Evolutionary conservation across 257 asterid genomes (phyloP).

Genomic region (Jacaranda copaia): DNA sequence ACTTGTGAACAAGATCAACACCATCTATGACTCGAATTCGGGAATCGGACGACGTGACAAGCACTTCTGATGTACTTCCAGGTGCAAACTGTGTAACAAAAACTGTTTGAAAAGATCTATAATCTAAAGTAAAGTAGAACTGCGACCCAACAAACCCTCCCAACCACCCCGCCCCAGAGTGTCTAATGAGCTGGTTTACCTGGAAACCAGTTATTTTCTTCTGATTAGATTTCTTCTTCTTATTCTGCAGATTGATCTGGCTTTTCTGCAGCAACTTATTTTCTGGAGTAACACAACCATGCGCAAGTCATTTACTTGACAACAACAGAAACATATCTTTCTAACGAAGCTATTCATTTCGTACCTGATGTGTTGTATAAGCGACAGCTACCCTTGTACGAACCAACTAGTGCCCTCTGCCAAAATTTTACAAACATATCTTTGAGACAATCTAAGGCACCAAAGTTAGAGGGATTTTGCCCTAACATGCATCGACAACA

Average conservation of each 20-base stretch:
- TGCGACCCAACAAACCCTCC: background rate
- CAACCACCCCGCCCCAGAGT: background rate
- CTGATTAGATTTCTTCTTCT: constrained; percentile 90
- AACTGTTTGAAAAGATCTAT: constrained; percentile 29
- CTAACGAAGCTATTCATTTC: constrained; percentile 23
- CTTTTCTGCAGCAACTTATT: constrained; percentile 78
- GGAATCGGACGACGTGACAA: constrained; percentile 95
- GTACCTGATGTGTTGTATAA: constrained; percentile 83
- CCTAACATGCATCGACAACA: constrained; percentile 33
- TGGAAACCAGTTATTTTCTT: constrained; percentile 99
- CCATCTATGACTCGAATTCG: constrained; percentile 89
- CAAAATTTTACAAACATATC: constrained; percentile 38
- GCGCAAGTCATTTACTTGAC: constrained; percentile 27
- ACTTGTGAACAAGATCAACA: constrained; percentile 88
- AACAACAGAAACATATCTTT: constrained; percentile 31
- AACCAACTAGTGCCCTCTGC: constrained; percentile 95
- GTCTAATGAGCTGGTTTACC: constrained; percentile 51
- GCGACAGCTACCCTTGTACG: constrained; percentile 96
- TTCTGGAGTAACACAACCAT: constrained; percentile 51
- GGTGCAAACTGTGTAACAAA: constrained; percentile 80
- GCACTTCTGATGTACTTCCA: constrained; percentile 94
- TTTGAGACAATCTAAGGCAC: constrained; percentile 32
- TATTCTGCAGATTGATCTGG: constrained; percentile 89
- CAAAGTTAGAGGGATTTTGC: constrained; percentile 17
- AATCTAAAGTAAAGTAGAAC: constrained; percentile 12